Evolutionary conservation across 805 yeast species (phyloP).

Genomic region (Wickerhamomyces pijperi): DNA sequence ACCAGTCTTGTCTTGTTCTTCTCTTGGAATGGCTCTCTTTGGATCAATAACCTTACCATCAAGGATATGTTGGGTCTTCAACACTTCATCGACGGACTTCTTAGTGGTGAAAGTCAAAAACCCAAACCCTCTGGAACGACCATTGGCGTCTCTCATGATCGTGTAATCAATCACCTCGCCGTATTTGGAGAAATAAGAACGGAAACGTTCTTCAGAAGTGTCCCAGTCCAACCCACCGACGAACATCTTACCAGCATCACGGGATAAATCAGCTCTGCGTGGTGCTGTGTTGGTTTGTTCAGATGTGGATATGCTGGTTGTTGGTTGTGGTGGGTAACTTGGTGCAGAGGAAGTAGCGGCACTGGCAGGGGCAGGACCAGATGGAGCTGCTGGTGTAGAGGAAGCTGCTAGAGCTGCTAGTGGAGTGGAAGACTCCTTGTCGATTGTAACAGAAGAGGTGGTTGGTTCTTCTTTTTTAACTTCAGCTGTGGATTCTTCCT

Average conservation of each 20-base stretch:
- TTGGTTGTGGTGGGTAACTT: too few relatives aligned
- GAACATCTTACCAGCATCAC: constrained; percentile 85
- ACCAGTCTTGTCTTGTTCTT: constrained; percentile 94
- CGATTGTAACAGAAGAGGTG: too few relatives aligned
- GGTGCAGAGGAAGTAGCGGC: neutral
- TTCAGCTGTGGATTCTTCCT: constrained; percentile 1
- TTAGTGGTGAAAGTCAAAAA: constrained; percentile 79
- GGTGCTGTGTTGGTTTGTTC: too few relatives aligned
- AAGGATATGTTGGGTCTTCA: constrained; percentile 74
- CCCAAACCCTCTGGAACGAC: constrained; percentile 91
- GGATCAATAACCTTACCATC: constrained; percentile 98
- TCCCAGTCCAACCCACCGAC: constrained; percentile 98
- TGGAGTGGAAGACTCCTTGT: too few relatives aligned
- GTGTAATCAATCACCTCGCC: constrained; percentile 85
- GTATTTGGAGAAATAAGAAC: constrained; percentile 71
- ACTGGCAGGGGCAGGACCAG: too few relatives aligned
- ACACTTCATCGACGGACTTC: constrained; percentile 75
- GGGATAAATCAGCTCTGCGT: constrained; percentile 38
- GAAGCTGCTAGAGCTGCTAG: too few relatives aligned
- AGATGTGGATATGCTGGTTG: too few relatives aligned
- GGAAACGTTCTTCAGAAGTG: constrained; percentile 80
- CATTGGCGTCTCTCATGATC: constrained; percentile 88
- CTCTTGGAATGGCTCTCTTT: constrained; percentile 93
- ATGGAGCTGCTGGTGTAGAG: too few relatives aligned
- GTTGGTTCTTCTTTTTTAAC: neutral